Evolutionary conservation across 805 yeast genomes (phyloP), one percentile per base, ranked within the genome.

Genomic region (Candida chauliodis): DNA sequence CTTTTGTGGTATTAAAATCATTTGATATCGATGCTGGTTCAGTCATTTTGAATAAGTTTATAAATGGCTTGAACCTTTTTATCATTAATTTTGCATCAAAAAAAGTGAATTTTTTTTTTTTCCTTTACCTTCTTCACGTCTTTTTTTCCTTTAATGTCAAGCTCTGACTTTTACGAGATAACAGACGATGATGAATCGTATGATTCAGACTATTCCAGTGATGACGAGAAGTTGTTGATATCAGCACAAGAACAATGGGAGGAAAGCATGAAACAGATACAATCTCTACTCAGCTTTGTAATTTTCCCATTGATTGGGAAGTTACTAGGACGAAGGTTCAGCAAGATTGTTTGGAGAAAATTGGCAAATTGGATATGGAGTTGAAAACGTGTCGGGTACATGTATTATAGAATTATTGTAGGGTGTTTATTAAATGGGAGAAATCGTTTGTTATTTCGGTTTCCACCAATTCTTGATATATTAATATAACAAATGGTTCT

Each of bases 171-270:
- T 10, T 35, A 33, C 23, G 45, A 38, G 13, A 34, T 40, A n/a
- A 40, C 40, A 14, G n/a, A n/a, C n/a, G 47, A 41, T n/a, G 44
- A 40, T 3, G 42, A 39, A 8, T 45, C 39, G 13, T 43, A 40
- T 18, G 49, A 50, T 30, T 45, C 50, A 8, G 58, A 55, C 23
- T 36, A 43, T 36, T 23, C 38, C 7, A 25, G 33, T 19, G 37
- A 25, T 10, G 28, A 33, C 4, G 38, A 35, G 5, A 51, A 52
- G 25, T 47, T 67, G 36, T 16, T 33, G 14, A 23, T 33, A 3
- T 59, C 76, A 24, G 81, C 86, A 1, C 84, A 81, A 48, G 70
- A 77, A 46, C 87, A 83, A 49, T 83, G 89, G 89, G 84, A 82
- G 37, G 84, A 79, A 48, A 78, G 83, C 24, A 44, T 83, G 34